Conservation (phyloP, 345 rosid species). For the Eucalyptus tenuipes region DNA sequence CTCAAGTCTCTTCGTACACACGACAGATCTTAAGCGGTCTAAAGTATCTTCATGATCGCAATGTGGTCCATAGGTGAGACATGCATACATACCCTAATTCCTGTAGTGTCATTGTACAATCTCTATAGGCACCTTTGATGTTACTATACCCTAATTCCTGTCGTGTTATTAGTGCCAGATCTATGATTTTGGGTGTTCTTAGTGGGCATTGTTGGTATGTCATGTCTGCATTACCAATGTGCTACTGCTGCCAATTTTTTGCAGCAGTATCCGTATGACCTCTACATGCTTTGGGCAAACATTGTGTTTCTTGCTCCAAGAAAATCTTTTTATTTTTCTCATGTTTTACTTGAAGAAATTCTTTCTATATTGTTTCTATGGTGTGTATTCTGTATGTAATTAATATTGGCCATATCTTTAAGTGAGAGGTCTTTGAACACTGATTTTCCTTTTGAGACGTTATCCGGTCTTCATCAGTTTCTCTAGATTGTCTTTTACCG, state of each 20-base stretch:
- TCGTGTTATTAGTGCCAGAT: neutral
- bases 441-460: neutral
- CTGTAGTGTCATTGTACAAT: neutral
- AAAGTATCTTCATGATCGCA: conserved; percentile 73
- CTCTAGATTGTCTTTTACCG: neutral
- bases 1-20: conserved; percentile 66
- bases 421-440: neutral
- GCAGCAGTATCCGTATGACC: neutral
- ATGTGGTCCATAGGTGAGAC: conserved; percentile 42
- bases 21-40: conserved; percentile 76
- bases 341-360: neutral
- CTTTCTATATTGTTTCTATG: neutral
- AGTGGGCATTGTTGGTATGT: neutral
- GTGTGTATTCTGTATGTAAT: neutral
- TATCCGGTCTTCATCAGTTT: neutral
- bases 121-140: neutral
- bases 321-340: neutral
- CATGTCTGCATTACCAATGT: neutral
- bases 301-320: neutral
- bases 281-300: neutral
- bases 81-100: neutral
- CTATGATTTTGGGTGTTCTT: neutral
- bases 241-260: neutral
- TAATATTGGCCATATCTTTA: neutral
- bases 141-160: neutral